Conservation (phyloP, 1,284 basidiomycete species). For the Ustilago crameri region DNA sequence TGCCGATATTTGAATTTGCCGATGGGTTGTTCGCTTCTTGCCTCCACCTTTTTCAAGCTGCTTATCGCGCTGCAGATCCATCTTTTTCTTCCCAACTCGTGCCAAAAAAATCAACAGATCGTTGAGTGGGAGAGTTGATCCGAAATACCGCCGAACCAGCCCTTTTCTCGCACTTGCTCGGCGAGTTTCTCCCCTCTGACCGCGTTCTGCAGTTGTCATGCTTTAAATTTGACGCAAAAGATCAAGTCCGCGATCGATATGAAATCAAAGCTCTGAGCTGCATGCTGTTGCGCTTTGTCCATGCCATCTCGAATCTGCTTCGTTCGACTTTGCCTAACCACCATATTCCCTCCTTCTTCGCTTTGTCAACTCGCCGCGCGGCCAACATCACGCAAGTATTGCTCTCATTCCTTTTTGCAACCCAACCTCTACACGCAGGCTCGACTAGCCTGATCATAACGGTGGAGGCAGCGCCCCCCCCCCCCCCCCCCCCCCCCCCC, state of each 20-base stretch:
- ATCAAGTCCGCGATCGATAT: slow-evolving; percentile 29
- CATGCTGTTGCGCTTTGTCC: slow-evolving; percentile 1
- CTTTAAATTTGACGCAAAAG: too few species aligned
- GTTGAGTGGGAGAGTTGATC: too few species aligned
- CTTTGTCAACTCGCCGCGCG: background rate
- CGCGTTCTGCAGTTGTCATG: too few species aligned
- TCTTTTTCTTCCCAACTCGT: too few species aligned
- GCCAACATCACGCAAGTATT: background rate
- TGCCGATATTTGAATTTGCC: too few species aligned
- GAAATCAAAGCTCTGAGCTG: slow-evolving; percentile 16
- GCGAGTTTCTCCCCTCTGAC: background rate
- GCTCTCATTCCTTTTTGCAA: background rate
- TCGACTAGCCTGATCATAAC: background rate
- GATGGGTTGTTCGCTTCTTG: too few species aligned
- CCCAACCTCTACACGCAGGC: background rate
- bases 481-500: too few species aligned
- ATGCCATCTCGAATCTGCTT: background rate
- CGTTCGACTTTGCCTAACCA: background rate
- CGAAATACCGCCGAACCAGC: slow-evolving; percentile 24
- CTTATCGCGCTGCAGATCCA: too few species aligned
- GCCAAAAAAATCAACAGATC: too few species aligned
- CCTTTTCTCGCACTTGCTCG: background rate
- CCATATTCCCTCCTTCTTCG: background rate
- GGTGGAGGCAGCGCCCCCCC: too few species aligned
- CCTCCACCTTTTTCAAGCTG: too few species aligned